Percentiles rank a stretch among this genome's conserved stretches.
These are phyloP conservation scores for Pseudoscleropodium purum DNA, from an alignment of 225 moss, liverwort and hornwort genomes.

Conservation along the genomic window DNA sequence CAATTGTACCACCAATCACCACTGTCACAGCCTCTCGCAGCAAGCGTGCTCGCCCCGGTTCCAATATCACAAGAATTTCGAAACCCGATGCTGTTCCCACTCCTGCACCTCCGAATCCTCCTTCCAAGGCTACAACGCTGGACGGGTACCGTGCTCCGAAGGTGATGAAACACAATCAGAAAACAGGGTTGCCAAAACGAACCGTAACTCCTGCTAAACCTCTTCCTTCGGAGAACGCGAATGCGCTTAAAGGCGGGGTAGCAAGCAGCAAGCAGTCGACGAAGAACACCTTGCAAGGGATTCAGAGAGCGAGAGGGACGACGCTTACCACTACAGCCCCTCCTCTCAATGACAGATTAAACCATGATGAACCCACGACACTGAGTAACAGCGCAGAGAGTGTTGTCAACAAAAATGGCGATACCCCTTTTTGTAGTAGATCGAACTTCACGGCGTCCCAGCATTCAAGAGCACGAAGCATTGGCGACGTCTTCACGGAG, in stretches of 20 bases:
- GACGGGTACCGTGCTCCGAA: constrained; percentile 3
- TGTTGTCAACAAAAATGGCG: not conserved
- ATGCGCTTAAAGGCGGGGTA: not conserved
- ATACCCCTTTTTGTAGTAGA: not conserved
- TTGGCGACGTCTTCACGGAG: constrained; percentile 1
- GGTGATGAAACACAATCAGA: not conserved
- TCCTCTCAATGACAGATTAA: not conserved
- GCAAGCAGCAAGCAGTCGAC: not conserved
- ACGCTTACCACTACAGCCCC: not conserved
- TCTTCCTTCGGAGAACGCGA: not conserved
- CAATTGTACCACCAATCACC: not conserved
- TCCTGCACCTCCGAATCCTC: not conserved
- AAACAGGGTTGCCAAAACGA: not conserved
- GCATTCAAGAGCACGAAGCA: constrained; percentile 11
- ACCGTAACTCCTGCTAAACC: not conserved
- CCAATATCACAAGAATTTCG: not conserved
- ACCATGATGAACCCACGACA: not conserved
- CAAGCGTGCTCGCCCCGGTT: not conserved
- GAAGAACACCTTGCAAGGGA: constrained; percentile 6
- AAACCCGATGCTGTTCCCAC: not conserved
- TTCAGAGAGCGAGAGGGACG: not conserved
- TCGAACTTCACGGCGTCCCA: not conserved
- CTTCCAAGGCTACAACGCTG: constrained; percentile 6
- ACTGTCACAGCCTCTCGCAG: not conserved
- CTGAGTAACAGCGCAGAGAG: not conserved